Evolutionary conservation across 805 yeast species (phyloP).

Genomic region (Saccharomyces kudriavzevii): DNA sequence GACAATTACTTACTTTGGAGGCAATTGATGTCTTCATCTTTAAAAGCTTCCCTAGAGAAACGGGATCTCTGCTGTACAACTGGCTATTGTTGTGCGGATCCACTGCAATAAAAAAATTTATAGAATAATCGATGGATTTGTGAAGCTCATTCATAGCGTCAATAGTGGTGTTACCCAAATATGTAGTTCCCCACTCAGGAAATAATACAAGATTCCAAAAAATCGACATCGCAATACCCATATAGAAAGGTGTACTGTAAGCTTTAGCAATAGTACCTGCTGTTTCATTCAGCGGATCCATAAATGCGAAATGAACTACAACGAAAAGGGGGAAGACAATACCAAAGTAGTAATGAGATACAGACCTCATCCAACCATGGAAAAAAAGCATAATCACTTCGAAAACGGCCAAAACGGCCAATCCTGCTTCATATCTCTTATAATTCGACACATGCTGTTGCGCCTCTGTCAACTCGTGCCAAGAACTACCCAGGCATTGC

Average conservation of each 20-base stretch:
- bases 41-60: constrained; percentile 29
- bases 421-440: constrained; percentile 31
- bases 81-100: constrained; percentile 8
- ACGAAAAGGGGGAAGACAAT: constrained; percentile 42
- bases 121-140: constrained; percentile 32
- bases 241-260: constrained; percentile 37
- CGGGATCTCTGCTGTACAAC: constrained; percentile 17
- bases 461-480: constrained; percentile 25
- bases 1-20: constrained; percentile 30
- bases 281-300: constrained; percentile 29
- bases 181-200: constrained; percentile 47
- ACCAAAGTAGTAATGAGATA: constrained; percentile 39
- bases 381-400: constrained; percentile 40
- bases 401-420: constrained; percentile 38
- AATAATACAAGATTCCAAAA: constrained; percentile 37
- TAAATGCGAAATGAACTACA: constrained; percentile 42
- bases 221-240: constrained; percentile 40
- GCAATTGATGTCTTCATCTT: constrained; percentile 30
- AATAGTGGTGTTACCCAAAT: constrained; percentile 37
- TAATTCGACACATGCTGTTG: constrained; percentile 27
- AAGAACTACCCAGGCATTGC: constrained; percentile 28
- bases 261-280: constrained; percentile 30
- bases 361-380: constrained; percentile 44
- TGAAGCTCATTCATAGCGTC: constrained; percentile 36
- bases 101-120: constrained; percentile 33